Evolutionary conservation across 129 eudicot genomes (phyloP), one percentile per base, ranked within the genome.

Genomic region (Chrysanthemum lavandulifolium): DNA sequence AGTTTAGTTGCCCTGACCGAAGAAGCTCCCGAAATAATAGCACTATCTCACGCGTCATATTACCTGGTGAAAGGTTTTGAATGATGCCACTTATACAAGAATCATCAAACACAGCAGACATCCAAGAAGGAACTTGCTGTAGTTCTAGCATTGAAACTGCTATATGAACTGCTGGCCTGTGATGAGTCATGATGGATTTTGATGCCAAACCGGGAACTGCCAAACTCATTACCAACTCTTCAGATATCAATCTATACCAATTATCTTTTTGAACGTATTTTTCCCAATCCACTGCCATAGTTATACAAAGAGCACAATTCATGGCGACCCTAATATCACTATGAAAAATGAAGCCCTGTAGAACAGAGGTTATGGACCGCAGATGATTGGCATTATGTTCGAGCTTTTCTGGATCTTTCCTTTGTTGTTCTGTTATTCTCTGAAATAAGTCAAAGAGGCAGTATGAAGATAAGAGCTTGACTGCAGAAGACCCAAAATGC

Each of bases 191-290:
- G 8, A 80, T 73, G 40, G 86, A 63, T 61, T 83, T 86, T 61
- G 98, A 87, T 50, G 90, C 79, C 65, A 84, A 61, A 55, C 74
- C 57, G 31, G 96, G 93, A 78, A 76, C 83, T 13, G 89, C 90
- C 76, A 90, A 76, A 43, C 79, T 84, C 86, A 84, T 81, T 48
- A 74, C 97, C 82, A 95, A 68, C 80, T 95, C 97, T 84, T 95
- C 96, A 52, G 88, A 81, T 68, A 95, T 81, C 73, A 88, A 65
- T 63, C 86, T 80, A 80, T 85, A 90, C 99, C 99, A 90, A 3
- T 13, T 78, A 67, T 80, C 67, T 89, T 80, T 86, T 65, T 65
- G 75, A 50, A 54, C 67, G 5, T 79, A 79, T 23, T 75, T 73
- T 82, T 74, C 81, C 99, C 97, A 90, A 13, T 78, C 74, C 61